phyloP scores from a whole-genome alignment of 306 rosid species.

The Trifolium dubium region DNA sequence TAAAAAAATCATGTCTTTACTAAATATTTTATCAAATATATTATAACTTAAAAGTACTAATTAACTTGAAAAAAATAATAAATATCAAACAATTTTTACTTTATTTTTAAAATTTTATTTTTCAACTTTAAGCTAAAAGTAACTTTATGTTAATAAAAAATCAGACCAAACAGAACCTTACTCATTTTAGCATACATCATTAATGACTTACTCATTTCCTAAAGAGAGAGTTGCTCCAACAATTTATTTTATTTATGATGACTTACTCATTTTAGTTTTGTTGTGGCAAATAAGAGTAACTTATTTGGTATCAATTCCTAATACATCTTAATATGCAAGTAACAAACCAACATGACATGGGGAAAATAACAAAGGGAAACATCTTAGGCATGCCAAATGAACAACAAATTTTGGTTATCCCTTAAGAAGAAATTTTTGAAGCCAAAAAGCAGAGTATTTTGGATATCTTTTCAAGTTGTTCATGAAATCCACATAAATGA shows the following conservation, averaged over 20 bases:
- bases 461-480: constrained; percentile 51
- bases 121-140: too few relatives aligned
- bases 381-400: background rate
- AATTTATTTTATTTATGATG: too few relatives aligned
- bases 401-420: background rate
- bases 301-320: background rate
- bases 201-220: too few relatives aligned
- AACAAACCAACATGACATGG: background rate
- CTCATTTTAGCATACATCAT: too few relatives aligned
- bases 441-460: constrained; percentile 65
- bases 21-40: too few relatives aligned
- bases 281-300: background rate
- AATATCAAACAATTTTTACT: too few relatives aligned
- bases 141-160: too few relatives aligned
- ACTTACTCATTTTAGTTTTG: background rate
- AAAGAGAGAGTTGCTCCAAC: background rate
- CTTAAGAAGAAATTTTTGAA: constrained; percentile 48
- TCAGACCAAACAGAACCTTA: too few relatives aligned
- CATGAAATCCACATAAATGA: constrained; percentile 50
- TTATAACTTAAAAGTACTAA: too few relatives aligned
- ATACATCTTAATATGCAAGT: background rate
- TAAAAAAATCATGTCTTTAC: too few relatives aligned
- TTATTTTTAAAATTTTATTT: too few relatives aligned
- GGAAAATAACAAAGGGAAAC: background rate
- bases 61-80: too few relatives aligned